Conservation (phyloP, 2,329 filamentous ascomycete species). For the Pyricularia sp. region DNA sequence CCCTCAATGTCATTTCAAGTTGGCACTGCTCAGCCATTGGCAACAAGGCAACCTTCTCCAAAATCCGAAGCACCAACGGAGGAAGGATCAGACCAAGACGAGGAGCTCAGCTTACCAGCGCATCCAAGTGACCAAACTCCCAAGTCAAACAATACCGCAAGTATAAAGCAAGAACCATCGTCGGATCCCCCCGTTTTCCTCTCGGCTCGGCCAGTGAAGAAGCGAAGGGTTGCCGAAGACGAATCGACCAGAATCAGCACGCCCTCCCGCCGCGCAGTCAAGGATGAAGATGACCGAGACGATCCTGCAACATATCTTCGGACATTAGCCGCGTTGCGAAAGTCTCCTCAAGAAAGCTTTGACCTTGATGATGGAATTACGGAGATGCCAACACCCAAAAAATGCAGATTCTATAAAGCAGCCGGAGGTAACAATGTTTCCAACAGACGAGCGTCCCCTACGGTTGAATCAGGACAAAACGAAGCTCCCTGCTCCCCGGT, state of each 20-base stretch:
- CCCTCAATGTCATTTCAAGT: background rate
- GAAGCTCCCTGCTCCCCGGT: background rate
- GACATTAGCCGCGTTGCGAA: slow-evolving; percentile 12
- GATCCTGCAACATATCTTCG: background rate
- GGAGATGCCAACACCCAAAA: slow-evolving; percentile 29
- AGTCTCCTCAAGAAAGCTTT: slow-evolving; percentile 40
- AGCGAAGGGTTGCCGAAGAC: slow-evolving; percentile 26
- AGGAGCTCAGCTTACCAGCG: background rate
- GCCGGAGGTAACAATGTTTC: background rate
- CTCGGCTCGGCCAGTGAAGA: slow-evolving; percentile 34
- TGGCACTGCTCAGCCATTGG: background rate
- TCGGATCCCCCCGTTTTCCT: slow-evolving; percentile 39
- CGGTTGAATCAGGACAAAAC: background rate
- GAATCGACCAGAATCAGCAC: slow-evolving; percentile 3
- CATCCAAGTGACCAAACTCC: background rate
- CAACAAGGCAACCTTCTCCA: background rate
- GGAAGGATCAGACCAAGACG: background rate
- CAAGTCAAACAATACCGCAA: background rate
- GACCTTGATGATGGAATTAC: slow-evolving; percentile 36
- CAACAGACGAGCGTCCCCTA: background rate
- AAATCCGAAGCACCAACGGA: background rate
- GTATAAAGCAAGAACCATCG: slow-evolving; percentile 37
- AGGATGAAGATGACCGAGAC: slow-evolving; percentile 21
- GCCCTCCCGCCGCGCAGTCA: slow-evolving; percentile 21
- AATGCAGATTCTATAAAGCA: slow-evolving; percentile 13